These are phyloP conservation scores for Steccherinum ochraceum DNA, from an alignment of 768 basidiomycete species.

Conservation along the genomic window DNA sequence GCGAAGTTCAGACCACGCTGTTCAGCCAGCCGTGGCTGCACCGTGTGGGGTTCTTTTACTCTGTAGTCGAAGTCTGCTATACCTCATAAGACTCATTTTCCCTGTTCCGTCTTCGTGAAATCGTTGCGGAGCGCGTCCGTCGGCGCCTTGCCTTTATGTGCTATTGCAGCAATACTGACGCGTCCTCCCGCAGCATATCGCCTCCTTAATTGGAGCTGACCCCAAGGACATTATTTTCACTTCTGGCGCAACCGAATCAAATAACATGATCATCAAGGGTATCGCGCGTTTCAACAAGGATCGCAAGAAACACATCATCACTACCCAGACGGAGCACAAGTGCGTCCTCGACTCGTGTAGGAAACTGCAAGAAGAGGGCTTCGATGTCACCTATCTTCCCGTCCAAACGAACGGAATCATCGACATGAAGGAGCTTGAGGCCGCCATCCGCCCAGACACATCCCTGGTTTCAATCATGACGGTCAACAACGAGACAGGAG, in stretches of 20 bases:
- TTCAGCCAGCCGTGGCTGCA: no score
- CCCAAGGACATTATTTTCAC: slow-evolving; percentile 96
- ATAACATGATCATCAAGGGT: slow-evolving; percentile 97
- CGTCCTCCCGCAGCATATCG: slow-evolving; percentile 61
- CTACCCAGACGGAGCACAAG: slow-evolving; percentile 97
- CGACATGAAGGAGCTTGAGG: slow-evolving; percentile 71
- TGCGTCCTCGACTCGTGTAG: slow-evolving; percentile 98
- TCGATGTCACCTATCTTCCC: slow-evolving; percentile 96
- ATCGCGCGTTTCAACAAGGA: slow-evolving; percentile 93
- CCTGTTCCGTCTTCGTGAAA: no score
- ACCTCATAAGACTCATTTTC: no score
- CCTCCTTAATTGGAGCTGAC: slow-evolving; percentile 89
- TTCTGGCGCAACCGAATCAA: slow-evolving; percentile 95
- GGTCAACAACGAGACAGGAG: slow-evolving; percentile 99
- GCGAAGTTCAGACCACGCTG: no score
- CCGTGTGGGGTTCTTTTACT: no score
- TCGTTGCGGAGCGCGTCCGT: no score
- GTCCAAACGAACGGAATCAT: slow-evolving; percentile 84
- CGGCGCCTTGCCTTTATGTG: no score
- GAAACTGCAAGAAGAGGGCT: slow-evolving; percentile 92
- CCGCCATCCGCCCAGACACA: slow-evolving; percentile 87
- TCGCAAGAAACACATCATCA: slow-evolving; percentile 90
- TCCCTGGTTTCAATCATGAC: slow-evolving; percentile 97
- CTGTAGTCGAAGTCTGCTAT: no score
- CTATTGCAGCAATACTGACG: not conserved